Percentiles rank a stretch among this genome's conserved stretches.
Evolutionary conservation across 2,329 filamentous ascomycete species (phyloP).

Genomic region (Colletotrichum falcatum): DNA sequence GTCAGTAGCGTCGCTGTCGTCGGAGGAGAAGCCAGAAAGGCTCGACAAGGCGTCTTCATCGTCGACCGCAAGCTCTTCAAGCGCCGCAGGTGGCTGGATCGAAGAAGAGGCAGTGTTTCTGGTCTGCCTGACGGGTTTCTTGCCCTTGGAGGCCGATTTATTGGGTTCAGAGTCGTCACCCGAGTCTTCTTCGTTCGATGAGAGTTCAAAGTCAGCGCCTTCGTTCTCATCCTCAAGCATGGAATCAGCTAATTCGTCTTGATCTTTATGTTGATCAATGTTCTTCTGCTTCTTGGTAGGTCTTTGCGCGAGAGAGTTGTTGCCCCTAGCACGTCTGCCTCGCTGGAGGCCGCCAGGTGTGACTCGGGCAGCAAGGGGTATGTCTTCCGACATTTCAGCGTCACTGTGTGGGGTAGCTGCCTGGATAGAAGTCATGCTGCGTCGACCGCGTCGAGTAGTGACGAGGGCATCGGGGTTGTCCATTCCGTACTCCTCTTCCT

Average conservation of each 20-base stretch:
- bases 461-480: neutral
- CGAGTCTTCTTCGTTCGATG: conserved; percentile 1
- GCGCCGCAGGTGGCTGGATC: neutral
- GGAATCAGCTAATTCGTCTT: conserved; percentile 39
- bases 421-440: neutral
- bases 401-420: conserved; percentile 8
- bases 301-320: conserved; percentile 43
- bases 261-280: conserved; percentile 26
- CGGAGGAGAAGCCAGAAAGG: conserved; percentile 1
- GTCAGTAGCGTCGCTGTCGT: neutral
- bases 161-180: conserved; percentile 9
- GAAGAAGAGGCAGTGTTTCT: conserved; percentile 8
- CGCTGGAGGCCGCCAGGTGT: conserved; percentile 41
- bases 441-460: conserved; percentile 1
- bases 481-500: conserved; percentile 49
- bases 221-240: conserved; percentile 44
- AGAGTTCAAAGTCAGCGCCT: conserved; percentile 14
- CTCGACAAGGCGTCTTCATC: conserved; percentile 25
- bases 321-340: conserved; percentile 48
- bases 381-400: conserved; percentile 28
- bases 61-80: neutral
- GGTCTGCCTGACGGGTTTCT: conserved; percentile 13
- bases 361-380: conserved; percentile 25
- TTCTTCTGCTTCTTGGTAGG: conserved; percentile 36
- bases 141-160: conserved; percentile 7